Percentiles rank a stretch among this genome's conserved stretches.
phyloP scores from a whole-genome alignment of 2,329 filamentous ascomycete genomes.

The Cadophora sp. region DNA sequence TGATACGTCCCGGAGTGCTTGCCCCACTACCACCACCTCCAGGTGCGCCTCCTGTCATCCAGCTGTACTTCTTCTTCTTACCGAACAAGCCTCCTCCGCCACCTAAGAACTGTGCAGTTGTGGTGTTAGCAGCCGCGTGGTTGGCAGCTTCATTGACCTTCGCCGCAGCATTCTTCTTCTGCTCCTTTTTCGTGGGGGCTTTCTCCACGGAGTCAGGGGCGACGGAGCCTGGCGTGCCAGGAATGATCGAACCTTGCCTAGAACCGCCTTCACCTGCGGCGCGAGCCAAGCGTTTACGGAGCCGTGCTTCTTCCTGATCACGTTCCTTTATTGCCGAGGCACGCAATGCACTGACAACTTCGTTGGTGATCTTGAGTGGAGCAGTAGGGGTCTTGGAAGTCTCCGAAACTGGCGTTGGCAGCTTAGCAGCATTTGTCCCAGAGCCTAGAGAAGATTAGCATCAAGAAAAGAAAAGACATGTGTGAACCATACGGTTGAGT shows the following conservation, averaged over 20 bases:
- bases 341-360: constrained; percentile 60
- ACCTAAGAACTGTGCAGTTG: constrained; percentile 78
- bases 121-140: constrained; percentile 83
- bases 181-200: constrained; percentile 85
- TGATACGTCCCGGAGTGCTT: constrained; percentile 53
- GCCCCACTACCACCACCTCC: constrained; percentile 56
- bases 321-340: constrained; percentile 70
- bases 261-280: constrained; percentile 58
- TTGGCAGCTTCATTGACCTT: constrained; percentile 79
- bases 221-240: constrained; percentile 66
- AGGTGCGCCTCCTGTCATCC: constrained; percentile 65
- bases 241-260: constrained; percentile 56
- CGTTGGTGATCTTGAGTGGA: constrained; percentile 49
- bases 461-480: constrained; percentile 22
- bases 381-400: constrained; percentile 56
- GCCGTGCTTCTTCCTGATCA: constrained; percentile 74
- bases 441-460: constrained; percentile 43
- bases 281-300: constrained; percentile 71
- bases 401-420: constrained; percentile 56
- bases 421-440: constrained; percentile 46
- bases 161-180: constrained; percentile 74
- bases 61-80: constrained; percentile 75
- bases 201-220: constrained; percentile 72
- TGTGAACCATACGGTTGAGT: constrained; percentile 62
- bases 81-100: constrained; percentile 62